Evolutionary conservation across 2,329 filamentous ascomycete species (phyloP).

Genomic region (Apiospora marii): DNA sequence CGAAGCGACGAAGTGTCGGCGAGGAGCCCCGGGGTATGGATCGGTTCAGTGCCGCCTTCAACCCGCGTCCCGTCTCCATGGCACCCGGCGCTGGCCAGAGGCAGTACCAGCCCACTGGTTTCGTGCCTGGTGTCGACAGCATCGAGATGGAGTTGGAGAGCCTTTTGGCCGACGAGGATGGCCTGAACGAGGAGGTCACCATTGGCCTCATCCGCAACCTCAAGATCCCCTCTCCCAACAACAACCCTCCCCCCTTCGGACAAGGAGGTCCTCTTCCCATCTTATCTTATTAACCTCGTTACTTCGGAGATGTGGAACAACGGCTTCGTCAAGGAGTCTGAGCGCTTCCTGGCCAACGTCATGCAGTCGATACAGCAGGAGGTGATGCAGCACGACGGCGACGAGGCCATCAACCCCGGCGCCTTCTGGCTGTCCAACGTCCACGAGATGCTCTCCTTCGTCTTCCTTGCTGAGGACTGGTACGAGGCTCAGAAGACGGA

Average conservation of each 20-base stretch:
- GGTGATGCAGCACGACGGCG: constrained; percentile 98
- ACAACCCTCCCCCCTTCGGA: constrained; percentile 88
- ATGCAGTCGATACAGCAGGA: constrained; percentile 99
- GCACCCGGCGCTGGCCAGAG: constrained; percentile 73
- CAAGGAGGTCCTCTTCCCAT: constrained; percentile 98
- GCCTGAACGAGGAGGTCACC: constrained; percentile 94
- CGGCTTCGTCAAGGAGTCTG: constrained; percentile 98
- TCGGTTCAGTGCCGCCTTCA: constrained; percentile 91
- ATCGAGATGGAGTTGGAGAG: constrained; percentile 95
- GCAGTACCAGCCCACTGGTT: constrained; percentile 76
- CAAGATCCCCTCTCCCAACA: constrained; percentile 90
- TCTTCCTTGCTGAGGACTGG: constrained; percentile 99
- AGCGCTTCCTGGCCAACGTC: constrained; percentile 97
- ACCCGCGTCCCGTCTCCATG: constrained; percentile 96
- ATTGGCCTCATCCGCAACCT: constrained; percentile 96
- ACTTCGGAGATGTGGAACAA: constrained; percentile 99
- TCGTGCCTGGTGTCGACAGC: constrained; percentile 83
- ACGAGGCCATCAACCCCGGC: constrained; percentile 95
- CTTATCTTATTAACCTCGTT: constrained; percentile 98
- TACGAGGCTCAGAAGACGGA: constrained; percentile 99
- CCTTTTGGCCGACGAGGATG: constrained; percentile 92
- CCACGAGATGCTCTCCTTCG: constrained; percentile 99
- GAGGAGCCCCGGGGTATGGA: constrained; percentile 86
- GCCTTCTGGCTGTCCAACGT: constrained; percentile 99
- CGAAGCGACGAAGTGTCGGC: constrained; percentile 91